Percentiles rank a stretch among this genome's conserved stretches.
These are phyloP conservation scores for Cruciata laevipes DNA, from an alignment of 257 asterid species.

Conservation along the genomic window DNA sequence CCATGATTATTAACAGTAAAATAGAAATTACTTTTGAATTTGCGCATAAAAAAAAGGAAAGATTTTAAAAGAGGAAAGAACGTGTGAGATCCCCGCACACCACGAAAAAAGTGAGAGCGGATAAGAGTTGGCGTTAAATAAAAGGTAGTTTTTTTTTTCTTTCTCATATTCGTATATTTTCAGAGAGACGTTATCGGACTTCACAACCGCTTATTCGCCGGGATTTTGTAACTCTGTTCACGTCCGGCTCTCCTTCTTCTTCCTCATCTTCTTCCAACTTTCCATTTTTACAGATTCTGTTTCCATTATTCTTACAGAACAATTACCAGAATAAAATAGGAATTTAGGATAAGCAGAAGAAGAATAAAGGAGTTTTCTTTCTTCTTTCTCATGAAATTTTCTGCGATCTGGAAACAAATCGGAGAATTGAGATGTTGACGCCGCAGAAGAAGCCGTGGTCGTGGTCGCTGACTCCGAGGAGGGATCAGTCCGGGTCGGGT, in stretches of 20 bases:
- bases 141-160: slow-evolving; percentile 44
- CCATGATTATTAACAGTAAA: background rate
- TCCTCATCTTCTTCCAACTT: background rate
- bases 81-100: slow-evolving; percentile 45
- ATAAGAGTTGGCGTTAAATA: slow-evolving; percentile 15
- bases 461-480: slow-evolving; percentile 58
- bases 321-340: too few relatives aligned
- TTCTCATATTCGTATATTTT: slow-evolving; percentile 17
- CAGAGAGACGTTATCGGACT: slow-evolving; percentile 63
- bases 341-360: too few relatives aligned
- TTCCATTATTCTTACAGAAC: background rate
- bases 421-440: slow-evolving; percentile 45
- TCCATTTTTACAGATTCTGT: background rate
- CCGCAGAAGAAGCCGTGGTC: slow-evolving; percentile 61
- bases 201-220: slow-evolving; percentile 40
- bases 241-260: slow-evolving; percentile 45
- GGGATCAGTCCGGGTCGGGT: slow-evolving; percentile 37
- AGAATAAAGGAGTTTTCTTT: background rate
- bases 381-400: slow-evolving; percentile 19
- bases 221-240: slow-evolving; percentile 61
- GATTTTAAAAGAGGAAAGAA: slow-evolving; percentile 23
- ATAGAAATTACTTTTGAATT: background rate
- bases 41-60: background rate
- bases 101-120: slow-evolving; percentile 36
- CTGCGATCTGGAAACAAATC: slow-evolving; percentile 29